phyloP scores from a whole-genome alignment of 192 early-diverging fungal genomes.

The Backusella tarrabulga region DNA sequence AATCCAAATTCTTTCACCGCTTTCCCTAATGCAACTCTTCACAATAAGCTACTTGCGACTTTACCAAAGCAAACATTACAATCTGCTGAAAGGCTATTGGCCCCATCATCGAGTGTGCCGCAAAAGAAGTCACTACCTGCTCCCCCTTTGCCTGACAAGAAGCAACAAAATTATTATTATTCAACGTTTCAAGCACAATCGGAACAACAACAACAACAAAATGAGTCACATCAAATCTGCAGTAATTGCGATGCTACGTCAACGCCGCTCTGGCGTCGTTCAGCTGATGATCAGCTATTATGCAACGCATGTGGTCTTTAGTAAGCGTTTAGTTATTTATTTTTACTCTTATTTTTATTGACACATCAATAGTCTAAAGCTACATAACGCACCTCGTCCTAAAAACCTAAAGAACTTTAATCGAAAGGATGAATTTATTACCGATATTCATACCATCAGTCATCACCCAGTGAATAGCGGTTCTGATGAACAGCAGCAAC shows the following conservation, averaged over 20 bases:
- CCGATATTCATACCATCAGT: not conserved
- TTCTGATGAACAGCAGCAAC: not conserved
- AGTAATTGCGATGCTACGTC: slow-evolving; percentile 78
- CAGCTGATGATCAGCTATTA: slow-evolving; percentile 80
- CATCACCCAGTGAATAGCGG: not conserved
- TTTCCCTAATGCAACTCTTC: slow-evolving; percentile 17
- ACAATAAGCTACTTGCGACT: slow-evolving; percentile 19
- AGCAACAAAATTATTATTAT: not conserved
- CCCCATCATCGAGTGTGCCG: not conserved
- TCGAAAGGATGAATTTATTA: slow-evolving; percentile 23
- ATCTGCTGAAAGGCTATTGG: slow-evolving; percentile 16
- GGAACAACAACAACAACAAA: not conserved
- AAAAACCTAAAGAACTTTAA: slow-evolving; percentile 70
- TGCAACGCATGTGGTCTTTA: slow-evolving; percentile 99
- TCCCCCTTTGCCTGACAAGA: not conserved
- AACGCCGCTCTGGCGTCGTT: slow-evolving; percentile 95
- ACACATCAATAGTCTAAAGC: slow-evolving; percentile 49
- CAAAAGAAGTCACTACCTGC: not conserved
- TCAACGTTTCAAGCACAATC: not conserved
- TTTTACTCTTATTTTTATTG: not conserved
- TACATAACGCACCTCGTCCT: slow-evolving; percentile 85
- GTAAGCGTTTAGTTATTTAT: slow-evolving; percentile 35
- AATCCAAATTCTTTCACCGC: not conserved
- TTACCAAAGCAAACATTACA: slow-evolving; percentile 12
- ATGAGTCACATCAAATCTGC: slow-evolving; percentile 34